These are phyloP conservation scores for Nakaseomyces glabratus DNA, from an alignment of 1,139 yeast genomes.

Conservation along the genomic window DNA sequence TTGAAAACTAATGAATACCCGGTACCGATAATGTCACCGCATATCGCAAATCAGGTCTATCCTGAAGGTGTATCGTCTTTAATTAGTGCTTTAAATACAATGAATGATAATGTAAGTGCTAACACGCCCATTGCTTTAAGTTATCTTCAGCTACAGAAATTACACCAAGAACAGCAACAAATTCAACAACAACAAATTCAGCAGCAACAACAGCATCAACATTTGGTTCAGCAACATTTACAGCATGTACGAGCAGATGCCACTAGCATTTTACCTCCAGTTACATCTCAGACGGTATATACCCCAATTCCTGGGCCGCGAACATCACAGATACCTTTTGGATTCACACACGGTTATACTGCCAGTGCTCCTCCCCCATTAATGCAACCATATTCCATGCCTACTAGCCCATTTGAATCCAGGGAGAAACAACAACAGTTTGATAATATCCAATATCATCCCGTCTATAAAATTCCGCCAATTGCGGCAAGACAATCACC, in stretches of 20 bases:
- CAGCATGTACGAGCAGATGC: constrained; percentile 3
- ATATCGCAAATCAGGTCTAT: constrained; percentile 4
- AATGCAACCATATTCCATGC: background rate
- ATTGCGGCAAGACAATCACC: background rate
- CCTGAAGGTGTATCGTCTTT: constrained; percentile 9
- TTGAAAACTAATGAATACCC: background rate
- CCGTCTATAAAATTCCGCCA: background rate
- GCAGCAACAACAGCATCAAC: constrained; percentile 7
- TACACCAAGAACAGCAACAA: constrained; percentile 9
- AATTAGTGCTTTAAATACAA: constrained; percentile 5
- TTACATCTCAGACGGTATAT: background rate
- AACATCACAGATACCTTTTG: background rate
- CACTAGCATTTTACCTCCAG: background rate
- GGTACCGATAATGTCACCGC: constrained; percentile 2
- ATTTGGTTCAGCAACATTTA: constrained; percentile 4
- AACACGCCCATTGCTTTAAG: constrained; percentile 6
- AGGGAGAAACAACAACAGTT: background rate
- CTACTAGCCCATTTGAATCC: constrained; percentile 1
- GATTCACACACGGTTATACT: background rate
- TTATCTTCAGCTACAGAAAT: constrained; percentile 2
- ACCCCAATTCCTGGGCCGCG: background rate
- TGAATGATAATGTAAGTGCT: constrained; percentile 6
- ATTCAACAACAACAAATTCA: constrained; percentile 8
- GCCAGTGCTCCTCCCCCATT: background rate
- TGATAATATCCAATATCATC: background rate